phyloP scores from a whole-genome alignment of 345 rosid species.

The sweet orange (Citrus sinensis) region DNA sequence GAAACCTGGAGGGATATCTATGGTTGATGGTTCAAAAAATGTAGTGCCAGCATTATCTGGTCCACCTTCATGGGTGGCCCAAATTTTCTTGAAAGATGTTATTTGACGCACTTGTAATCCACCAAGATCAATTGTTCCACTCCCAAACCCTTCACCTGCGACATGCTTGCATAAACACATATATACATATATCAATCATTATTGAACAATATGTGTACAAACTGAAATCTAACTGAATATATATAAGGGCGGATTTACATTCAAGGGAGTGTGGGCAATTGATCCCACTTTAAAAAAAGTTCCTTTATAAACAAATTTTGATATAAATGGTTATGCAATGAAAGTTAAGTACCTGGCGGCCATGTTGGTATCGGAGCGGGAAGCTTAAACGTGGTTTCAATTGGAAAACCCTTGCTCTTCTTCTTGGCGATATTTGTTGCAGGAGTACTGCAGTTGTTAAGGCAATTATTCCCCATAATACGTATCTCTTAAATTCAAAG shows the following conservation, averaged over 20 bases:
- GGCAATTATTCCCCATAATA: slow-evolving; percentile 33
- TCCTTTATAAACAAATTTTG: too few species aligned
- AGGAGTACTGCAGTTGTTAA: neutral
- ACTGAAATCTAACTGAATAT: too few species aligned
- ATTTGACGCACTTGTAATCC: slow-evolving; percentile 59
- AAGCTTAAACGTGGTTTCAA: slow-evolving; percentile 50
- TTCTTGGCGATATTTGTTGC: slow-evolving; percentile 24
- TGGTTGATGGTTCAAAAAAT: slow-evolving; percentile 58
- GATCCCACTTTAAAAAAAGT: too few species aligned
- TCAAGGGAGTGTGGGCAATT: too few species aligned
- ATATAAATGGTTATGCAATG: too few species aligned
- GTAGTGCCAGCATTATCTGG: slow-evolving; percentile 66
- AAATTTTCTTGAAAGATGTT: slow-evolving; percentile 51
- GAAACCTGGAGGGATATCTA: slow-evolving; percentile 39
- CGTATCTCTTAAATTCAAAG: neutral
- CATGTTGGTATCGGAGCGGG: slow-evolving; percentile 61
- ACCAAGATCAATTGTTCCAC: slow-evolving; percentile 54
- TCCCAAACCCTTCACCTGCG: slow-evolving; percentile 57
- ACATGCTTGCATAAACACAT: neutral
- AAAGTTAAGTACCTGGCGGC: slow-evolving; percentile 36
- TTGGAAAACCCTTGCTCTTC: slow-evolving; percentile 39
- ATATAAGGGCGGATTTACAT: too few species aligned
- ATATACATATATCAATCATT: neutral
- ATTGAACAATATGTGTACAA: too few species aligned
- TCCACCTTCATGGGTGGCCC: slow-evolving; percentile 62